Base-by-base conservation (phyloP, 768 basidiomycete species). In the Arthromyces matolae region DNA sequence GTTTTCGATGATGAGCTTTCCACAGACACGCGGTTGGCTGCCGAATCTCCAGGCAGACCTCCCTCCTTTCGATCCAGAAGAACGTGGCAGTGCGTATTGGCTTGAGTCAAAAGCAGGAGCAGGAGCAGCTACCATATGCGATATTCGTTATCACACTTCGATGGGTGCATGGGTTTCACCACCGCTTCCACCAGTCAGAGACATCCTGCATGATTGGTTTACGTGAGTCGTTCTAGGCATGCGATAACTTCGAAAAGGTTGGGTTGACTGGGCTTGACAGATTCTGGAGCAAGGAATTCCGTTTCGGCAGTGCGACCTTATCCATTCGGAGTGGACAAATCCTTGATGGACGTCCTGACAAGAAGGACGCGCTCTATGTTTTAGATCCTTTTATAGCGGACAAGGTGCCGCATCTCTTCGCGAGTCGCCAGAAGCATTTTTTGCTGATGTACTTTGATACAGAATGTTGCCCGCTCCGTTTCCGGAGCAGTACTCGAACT, bases 31-130 rank as follows among this genome's bases (percentile, higher is more conserved):
- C 10, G 68, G 69, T 3, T 55, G 72, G 8, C 59, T 82, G 9
- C 82, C 81, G 0, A 81, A 79, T 49, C 57, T 84, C 6, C 82
- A 83, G 60, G 65, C 56, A n/a, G 59, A 58, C 8, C 40, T 73
- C 3, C 60, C 55, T n/a, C 39, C 52, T 5, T 33, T 52, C 22
- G 14, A 50, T 10, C 12, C 50, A 3, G 48, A 46, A 7, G 44
- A 38, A 10, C 42, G 29, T n/a, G 31, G 51, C 7, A 58, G 54
- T 12, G 44, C 56, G 10, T 71, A 66, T 51, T 75, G 71, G 71
- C 34, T 67, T 14, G n/a, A n/a, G n/a, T n/a, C n/a, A 62, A 59
- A 22, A 54, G 53, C 9, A 56, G 51, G n/a, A n/a, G n/a, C n/a
- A 19, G 47, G 55, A 14, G 53, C 45, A 2, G 23, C 42, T 29